Evolutionary conservation across 176 grass and related monocot species (phyloP).

Genomic region (Pontederia paniculata): DNA sequence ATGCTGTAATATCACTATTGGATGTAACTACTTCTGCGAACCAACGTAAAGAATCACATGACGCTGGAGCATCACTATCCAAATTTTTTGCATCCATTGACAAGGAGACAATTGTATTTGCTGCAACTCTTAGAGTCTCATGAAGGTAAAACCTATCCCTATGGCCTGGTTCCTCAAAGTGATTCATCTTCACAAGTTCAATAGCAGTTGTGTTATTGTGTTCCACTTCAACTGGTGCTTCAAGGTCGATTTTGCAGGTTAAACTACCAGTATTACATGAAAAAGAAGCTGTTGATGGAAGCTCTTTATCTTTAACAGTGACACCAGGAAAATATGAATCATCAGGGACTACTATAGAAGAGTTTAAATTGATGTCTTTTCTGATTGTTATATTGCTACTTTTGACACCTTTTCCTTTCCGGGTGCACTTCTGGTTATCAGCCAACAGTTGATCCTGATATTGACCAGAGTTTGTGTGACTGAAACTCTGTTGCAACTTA

Average conservation of each 20-base stretch:
- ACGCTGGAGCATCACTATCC: constrained; percentile 1
- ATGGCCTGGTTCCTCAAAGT: background rate
- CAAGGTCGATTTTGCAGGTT: constrained; percentile 38
- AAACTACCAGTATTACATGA: constrained; percentile 26
- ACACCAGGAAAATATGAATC: constrained; percentile 26
- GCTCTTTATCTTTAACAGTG: constrained; percentile 18
- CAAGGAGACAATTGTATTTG: constrained; percentile 58
- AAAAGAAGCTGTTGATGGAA: constrained; percentile 5
- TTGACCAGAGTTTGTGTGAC: background rate
- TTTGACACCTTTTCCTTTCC: constrained; percentile 13
- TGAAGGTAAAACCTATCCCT: constrained; percentile 10
- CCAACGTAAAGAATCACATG: constrained; percentile 37
- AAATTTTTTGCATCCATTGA: constrained; percentile 30
- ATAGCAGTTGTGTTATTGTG: background rate
- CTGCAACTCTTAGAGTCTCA: constrained; percentile 28
- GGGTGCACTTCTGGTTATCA: background rate
- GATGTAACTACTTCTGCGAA: constrained; percentile 49
- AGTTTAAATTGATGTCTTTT: constrained; percentile 46
- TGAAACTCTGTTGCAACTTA: background rate
- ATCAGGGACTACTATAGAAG: constrained; percentile 29
- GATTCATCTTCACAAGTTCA: background rate
- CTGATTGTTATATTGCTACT: background rate
- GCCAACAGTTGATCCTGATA: background rate
- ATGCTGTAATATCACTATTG: constrained; percentile 5
- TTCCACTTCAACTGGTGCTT: constrained; percentile 30